Conservation (phyloP, 2,329 filamentous ascomycete genomes). For the Penicillium sp. region DNA sequence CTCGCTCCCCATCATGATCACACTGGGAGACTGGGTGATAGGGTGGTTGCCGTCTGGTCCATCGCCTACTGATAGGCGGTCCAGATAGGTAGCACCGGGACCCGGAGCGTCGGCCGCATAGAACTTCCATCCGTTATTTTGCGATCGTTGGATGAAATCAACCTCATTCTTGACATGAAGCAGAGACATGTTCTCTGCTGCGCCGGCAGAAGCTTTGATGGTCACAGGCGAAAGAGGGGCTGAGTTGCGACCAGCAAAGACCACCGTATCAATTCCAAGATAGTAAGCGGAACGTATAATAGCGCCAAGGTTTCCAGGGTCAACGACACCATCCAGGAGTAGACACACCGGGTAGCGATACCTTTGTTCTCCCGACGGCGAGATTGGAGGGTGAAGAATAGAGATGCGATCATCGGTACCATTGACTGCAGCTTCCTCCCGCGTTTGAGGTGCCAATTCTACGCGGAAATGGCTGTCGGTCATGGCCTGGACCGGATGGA, state of each 20-base stretch:
- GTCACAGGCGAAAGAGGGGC: slow-evolving; percentile 73
- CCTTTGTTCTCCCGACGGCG: slow-evolving; percentile 6
- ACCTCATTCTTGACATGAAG: slow-evolving; percentile 67
- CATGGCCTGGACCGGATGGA: slow-evolving; percentile 52
- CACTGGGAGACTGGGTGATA: slow-evolving; percentile 61
- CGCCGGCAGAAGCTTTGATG: slow-evolving; percentile 84
- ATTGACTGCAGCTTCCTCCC: slow-evolving; percentile 72
- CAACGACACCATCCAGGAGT: slow-evolving; percentile 55
- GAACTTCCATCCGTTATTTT: slow-evolving; percentile 72
- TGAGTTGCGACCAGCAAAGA: slow-evolving; percentile 70
- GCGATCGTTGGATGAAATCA: slow-evolving; percentile 68
- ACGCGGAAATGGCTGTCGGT: slow-evolving; percentile 56
- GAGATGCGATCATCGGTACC: slow-evolving; percentile 57
- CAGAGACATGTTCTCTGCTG: slow-evolving; percentile 74
- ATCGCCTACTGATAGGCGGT: slow-evolving; percentile 10
- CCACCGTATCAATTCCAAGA: slow-evolving; percentile 82
- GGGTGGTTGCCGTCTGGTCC: slow-evolving; percentile 46
- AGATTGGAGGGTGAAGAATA: slow-evolving; percentile 22
- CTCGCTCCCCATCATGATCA: slow-evolving; percentile 82
- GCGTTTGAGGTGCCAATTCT: slow-evolving; percentile 63
- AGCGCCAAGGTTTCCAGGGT: slow-evolving; percentile 86
- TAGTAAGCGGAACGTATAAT: slow-evolving; percentile 87
- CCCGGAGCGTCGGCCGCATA: slow-evolving; percentile 66
- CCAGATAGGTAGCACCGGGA: slow-evolving; percentile 24
- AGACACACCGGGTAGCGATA: slow-evolving; percentile 41